Evolutionary conservation across 2,329 filamentous ascomycete genomes (phyloP).

Genomic region (Westerdykella sp.): DNA sequence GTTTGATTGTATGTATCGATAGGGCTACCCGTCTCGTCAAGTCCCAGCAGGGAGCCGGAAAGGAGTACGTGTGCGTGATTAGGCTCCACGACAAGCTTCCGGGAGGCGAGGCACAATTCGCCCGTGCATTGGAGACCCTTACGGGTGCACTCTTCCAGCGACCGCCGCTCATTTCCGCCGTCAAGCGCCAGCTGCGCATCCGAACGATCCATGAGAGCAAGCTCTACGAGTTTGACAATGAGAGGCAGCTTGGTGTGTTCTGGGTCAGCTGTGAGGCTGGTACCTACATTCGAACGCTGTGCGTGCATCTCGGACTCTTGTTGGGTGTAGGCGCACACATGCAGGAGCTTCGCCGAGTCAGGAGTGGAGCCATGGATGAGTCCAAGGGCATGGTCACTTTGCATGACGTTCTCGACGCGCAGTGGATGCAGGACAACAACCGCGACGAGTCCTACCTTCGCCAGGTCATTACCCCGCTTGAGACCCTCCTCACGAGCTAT

Average conservation of each 20-base stretch:
- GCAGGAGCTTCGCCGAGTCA: slow-evolving; percentile 93
- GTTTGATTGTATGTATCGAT: slow-evolving; percentile 91
- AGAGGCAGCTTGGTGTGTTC: slow-evolving; percentile 94
- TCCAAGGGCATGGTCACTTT: slow-evolving; percentile 82
- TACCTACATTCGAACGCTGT: slow-evolving; percentile 97
- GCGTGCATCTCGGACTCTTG: slow-evolving; percentile 78
- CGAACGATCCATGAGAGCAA: slow-evolving; percentile 97
- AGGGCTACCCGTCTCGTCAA: slow-evolving; percentile 96
- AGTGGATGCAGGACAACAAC: slow-evolving; percentile 94
- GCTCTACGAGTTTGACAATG: slow-evolving; percentile 93
- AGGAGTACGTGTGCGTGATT: slow-evolving; percentile 97
- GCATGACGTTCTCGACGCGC: slow-evolving; percentile 91
- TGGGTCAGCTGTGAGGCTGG: slow-evolving; percentile 99
- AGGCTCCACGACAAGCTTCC: slow-evolving; percentile 92
- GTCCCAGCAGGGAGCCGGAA: slow-evolving; percentile 97
- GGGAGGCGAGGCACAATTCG: slow-evolving; percentile 87
- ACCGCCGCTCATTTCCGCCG: slow-evolving; percentile 92
- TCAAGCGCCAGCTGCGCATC: slow-evolving; percentile 98
- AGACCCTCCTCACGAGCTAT: slow-evolving; percentile 86
- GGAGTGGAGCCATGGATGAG: slow-evolving; percentile 93
- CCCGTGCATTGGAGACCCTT: slow-evolving; percentile 87
- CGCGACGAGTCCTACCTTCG: slow-evolving; percentile 90
- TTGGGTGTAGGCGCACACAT: slow-evolving; percentile 89
- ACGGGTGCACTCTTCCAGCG: slow-evolving; percentile 97
- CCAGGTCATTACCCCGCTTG: slow-evolving; percentile 83